These are phyloP conservation scores for Raphanus sativus DNA, from an alignment of 345 rosid species.

Conservation along the genomic window DNA sequence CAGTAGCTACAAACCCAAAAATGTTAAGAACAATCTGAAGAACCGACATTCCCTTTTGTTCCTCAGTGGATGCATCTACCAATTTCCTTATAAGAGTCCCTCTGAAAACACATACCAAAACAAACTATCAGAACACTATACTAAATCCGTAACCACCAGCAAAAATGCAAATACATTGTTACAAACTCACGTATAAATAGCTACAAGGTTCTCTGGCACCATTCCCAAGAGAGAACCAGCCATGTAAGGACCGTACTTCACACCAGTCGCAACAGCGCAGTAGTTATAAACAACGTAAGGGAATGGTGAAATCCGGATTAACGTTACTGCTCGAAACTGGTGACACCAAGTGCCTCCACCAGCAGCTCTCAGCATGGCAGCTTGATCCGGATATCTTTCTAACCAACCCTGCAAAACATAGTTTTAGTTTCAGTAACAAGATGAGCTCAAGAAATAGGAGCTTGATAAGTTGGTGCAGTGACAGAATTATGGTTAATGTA, in stretches of 20 bases:
- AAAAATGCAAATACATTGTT: neutral
- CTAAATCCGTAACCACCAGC: neutral
- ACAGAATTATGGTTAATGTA: neutral
- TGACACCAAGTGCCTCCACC: slow-evolving; percentile 94
- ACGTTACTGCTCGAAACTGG: slow-evolving; percentile 77
- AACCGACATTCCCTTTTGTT: slow-evolving; percentile 37
- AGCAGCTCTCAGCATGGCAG: slow-evolving; percentile 87
- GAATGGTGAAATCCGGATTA: slow-evolving; percentile 92
- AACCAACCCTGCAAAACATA: slow-evolving; percentile 65
- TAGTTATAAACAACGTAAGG: slow-evolving; percentile 86
- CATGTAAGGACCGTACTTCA: slow-evolving; percentile 77
- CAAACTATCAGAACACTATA: slow-evolving; percentile 17
- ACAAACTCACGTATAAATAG: slow-evolving; percentile 80
- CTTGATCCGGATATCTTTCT: slow-evolving; percentile 88
- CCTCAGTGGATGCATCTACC: slow-evolving; percentile 35
- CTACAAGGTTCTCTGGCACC: slow-evolving; percentile 78
- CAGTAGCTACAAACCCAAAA: slow-evolving; percentile 66
- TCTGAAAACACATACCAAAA: slow-evolving; percentile 23
- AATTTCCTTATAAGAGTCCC: slow-evolving; percentile 36
- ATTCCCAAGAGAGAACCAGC: slow-evolving; percentile 81
- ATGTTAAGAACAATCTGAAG: slow-evolving; percentile 73
- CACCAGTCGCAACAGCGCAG: slow-evolving; percentile 85
- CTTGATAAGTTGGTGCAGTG: neutral
- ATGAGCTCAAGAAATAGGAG: neutral
- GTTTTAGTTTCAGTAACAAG: neutral